Percentiles rank a stretch among this genome's conserved stretches.
Conservation (phyloP, 2,329 filamentous ascomycete species). For the Zymoseptoria ardabiliae region DNA sequence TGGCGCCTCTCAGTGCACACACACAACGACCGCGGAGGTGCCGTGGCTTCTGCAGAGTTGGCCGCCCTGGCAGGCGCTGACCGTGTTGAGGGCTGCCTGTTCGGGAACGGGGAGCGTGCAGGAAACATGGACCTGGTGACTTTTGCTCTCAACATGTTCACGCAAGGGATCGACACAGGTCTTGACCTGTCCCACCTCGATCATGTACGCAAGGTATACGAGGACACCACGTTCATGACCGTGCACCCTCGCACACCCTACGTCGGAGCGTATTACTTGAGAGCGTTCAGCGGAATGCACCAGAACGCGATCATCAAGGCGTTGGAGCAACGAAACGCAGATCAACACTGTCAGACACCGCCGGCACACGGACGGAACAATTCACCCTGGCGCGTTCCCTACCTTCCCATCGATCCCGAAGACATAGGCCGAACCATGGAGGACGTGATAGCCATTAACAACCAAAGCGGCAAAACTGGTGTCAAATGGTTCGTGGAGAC, state of each 20-base stretch:
- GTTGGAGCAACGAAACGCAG: background rate
- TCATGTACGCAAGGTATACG: background rate
- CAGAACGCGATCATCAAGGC: conserved; percentile 1
- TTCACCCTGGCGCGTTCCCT: background rate
- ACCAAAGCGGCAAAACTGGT: too few species aligned
- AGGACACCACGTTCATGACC: background rate
- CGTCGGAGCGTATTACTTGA: background rate
- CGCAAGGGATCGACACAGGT: background rate
- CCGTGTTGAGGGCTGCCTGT: background rate
- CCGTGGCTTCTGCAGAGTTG: background rate
- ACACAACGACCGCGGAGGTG: background rate
- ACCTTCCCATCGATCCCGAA: too few species aligned
- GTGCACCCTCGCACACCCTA: background rate
- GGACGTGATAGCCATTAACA: too few species aligned
- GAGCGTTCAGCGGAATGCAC: background rate
- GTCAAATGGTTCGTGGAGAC: too few species aligned
- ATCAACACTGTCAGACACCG: too few species aligned
- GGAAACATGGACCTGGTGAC: conserved; percentile 1
- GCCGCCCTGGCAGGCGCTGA: background rate
- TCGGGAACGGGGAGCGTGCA: background rate
- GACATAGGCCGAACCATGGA: too few species aligned
- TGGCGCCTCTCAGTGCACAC: background rate
- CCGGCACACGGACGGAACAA: too few species aligned
- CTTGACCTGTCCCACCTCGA: background rate
- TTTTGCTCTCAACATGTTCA: background rate